Evolutionary conservation across 306 rosid genomes (phyloP).

Genomic region (Abrus pulchellus): DNA sequence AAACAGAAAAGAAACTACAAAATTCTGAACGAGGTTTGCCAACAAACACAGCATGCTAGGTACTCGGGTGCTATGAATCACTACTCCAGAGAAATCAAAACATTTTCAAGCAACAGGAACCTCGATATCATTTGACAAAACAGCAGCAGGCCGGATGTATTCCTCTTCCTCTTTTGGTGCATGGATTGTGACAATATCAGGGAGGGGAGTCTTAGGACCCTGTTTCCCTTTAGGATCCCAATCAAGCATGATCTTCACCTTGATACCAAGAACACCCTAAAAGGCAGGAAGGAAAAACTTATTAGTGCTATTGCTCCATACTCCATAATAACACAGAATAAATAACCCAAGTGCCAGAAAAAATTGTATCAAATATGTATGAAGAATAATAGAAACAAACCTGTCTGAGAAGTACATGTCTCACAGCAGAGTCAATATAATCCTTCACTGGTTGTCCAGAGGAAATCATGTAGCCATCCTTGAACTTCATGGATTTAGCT

Average conservation of each 20-base stretch:
- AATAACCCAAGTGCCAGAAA: not conserved
- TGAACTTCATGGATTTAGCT: conserved; percentile 30
- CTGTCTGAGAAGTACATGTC: conserved; percentile 28
- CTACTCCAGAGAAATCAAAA: not conserved
- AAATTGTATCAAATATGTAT: too few species aligned
- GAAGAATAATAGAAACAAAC: not conserved
- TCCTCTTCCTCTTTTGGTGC: conserved; percentile 22
- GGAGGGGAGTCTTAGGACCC: conserved; percentile 30
- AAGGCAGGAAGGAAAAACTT: not conserved
- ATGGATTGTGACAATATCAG: conserved; percentile 24
- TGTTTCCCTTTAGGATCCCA: conserved; percentile 37
- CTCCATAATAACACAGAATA: not conserved
- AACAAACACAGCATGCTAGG: not conserved
- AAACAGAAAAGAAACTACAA: not conserved
- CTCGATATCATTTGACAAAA: conserved; percentile 16
- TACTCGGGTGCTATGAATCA: not conserved
- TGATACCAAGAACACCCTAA: conserved; percentile 28
- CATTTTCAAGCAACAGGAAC: conserved; percentile 19
- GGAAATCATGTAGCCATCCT: conserved; percentile 32
- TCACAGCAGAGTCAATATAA: conserved; percentile 29
- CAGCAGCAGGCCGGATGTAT: not conserved
- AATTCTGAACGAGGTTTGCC: not conserved
- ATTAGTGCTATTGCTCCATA: not conserved
- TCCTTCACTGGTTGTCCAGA: conserved; percentile 28
- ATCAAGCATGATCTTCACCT: conserved; percentile 32